Conservation (phyloP, 768 basidiomycete genomes). For the Hirschioporus abietinus region DNA sequence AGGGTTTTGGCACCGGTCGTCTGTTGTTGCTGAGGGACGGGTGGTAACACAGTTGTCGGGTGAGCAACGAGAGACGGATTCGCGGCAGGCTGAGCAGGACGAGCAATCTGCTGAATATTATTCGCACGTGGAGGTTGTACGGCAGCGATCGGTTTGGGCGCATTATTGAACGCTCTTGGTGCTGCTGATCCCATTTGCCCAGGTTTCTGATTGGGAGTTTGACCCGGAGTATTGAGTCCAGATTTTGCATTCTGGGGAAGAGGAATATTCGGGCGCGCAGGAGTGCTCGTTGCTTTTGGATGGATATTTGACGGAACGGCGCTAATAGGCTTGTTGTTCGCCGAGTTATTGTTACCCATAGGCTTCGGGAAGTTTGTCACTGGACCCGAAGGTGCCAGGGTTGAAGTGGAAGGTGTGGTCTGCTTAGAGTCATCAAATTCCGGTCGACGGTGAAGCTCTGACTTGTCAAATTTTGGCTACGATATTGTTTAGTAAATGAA, state of each 20-base stretch:
- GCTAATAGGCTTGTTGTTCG: neutral
- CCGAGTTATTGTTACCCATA: neutral
- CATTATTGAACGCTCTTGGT: neutral
- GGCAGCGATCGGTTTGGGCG: neutral
- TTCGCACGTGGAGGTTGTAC: neutral
- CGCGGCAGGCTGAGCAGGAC: neutral
- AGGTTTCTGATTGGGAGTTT: conserved; percentile 20
- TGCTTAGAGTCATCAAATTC: conserved; percentile 50
- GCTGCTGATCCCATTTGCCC: neutral
- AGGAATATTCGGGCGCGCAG: conserved; percentile 5
- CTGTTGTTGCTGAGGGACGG: conserved; percentile 6
- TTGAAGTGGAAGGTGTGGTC: neutral
- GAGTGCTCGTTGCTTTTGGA: conserved; percentile 18
- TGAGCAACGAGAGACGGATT: conserved; percentile 6
- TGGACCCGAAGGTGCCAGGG: neutral
- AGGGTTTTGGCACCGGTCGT: conserved; percentile 6
- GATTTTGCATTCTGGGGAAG: conserved; percentile 13
- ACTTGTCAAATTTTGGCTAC: conserved; percentile 64
- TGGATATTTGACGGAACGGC: conserved; percentile 7
- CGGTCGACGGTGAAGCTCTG: conserved; percentile 63
- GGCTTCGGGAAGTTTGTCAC: neutral
- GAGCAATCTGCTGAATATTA: neutral
- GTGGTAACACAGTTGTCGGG: conserved; percentile 10
- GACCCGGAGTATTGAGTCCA: conserved; percentile 30
- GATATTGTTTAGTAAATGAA: neutral